Conservation (phyloP, 352 stramenopile species). For the Phytophthora melonis region DNA sequence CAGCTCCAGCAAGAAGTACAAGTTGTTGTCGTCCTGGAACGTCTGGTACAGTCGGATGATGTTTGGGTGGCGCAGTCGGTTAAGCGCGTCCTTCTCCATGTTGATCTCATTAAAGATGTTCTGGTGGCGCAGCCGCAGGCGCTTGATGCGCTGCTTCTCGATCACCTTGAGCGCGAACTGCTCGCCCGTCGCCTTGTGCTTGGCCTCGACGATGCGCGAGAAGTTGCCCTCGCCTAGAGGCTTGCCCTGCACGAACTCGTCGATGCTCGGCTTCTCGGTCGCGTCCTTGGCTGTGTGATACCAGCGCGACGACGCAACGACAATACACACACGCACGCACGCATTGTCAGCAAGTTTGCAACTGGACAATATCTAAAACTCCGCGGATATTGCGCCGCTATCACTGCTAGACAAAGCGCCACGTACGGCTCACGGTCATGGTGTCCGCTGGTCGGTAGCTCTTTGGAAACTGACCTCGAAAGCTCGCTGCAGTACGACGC, state of each 20-base stretch:
- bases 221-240: constrained; percentile 95
- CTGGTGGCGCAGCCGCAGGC: constrained; percentile 92
- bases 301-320: constrained; percentile 15
- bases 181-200: constrained; percentile 91
- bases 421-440: neutral
- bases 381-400: neutral
- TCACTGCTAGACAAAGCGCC: too few species aligned
- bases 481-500: constrained; percentile 8
- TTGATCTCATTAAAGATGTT: constrained; percentile 99
- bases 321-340: neutral
- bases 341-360: neutral
- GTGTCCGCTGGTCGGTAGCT: neutral
- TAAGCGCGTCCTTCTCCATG: constrained; percentile 97
- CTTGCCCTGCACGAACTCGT: constrained; percentile 73
- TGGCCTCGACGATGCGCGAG: constrained; percentile 91
- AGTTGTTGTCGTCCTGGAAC: constrained; percentile 95
- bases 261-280: constrained; percentile 75
- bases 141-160: constrained; percentile 90
- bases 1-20: constrained; percentile 98
- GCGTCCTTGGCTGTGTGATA: constrained; percentile 68
- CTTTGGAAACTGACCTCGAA: neutral
- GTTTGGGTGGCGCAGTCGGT: constrained; percentile 89
- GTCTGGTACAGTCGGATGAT: constrained; percentile 96
- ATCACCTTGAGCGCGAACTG: constrained; percentile 97
- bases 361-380: neutral